phyloP scores from a whole-genome alignment of 352 stramenopile genomes.

The Phytophthora tentaculata region DNA sequence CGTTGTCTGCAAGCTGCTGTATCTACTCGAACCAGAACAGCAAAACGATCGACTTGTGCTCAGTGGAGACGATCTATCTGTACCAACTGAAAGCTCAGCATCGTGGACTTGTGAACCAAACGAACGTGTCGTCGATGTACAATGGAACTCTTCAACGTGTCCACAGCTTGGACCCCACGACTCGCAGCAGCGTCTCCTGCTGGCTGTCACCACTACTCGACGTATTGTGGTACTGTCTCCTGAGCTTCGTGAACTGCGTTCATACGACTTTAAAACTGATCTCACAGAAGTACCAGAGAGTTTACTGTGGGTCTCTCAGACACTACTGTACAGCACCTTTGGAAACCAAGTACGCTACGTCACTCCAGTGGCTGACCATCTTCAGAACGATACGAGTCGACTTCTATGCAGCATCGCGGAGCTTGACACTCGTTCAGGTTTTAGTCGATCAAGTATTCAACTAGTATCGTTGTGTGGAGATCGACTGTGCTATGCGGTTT shows the following conservation, averaged over 20 bases:
- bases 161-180: constrained; percentile 24
- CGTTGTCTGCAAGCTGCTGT: constrained; percentile 54
- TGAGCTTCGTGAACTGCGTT: constrained; percentile 40
- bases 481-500: constrained; percentile 59
- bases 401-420: constrained; percentile 38
- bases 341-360: constrained; percentile 60
- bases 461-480: constrained; percentile 60
- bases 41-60: constrained; percentile 47
- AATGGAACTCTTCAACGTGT: constrained; percentile 53
- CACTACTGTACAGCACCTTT: constrained; percentile 63
- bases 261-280: constrained; percentile 45
- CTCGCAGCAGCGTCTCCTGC: constrained; percentile 28
- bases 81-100: constrained; percentile 30
- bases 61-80: constrained; percentile 55
- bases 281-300: constrained; percentile 49
- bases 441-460: constrained; percentile 34
- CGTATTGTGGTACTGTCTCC: constrained; percentile 65
- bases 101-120: constrained; percentile 41
- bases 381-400: constrained; percentile 15
- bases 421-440: constrained; percentile 16
- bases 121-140: constrained; percentile 58
- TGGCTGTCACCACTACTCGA: constrained; percentile 62
- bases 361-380: constrained; percentile 39
- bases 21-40: constrained; percentile 31
- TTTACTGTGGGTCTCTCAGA: constrained; percentile 74